Conservation (phyloP, 108 stramenopile genomes). For the Skeletonema costatum region DNA sequence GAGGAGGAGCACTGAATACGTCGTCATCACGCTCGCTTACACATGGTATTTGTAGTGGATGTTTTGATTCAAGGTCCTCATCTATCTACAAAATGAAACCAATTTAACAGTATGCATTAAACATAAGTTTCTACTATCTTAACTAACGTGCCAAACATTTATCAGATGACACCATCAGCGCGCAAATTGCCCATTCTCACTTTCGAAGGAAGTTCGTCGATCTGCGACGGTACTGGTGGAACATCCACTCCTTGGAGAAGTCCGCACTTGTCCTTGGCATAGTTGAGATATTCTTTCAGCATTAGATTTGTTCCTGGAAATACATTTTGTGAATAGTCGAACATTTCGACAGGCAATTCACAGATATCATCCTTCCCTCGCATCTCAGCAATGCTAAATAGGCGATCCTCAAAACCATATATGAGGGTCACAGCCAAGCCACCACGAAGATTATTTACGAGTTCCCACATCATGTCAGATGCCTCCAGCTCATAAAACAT, state of each 20-base stretch:
- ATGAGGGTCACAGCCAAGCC: conserved; percentile 77
- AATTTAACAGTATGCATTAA: too few species aligned
- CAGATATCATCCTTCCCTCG: conserved; percentile 57
- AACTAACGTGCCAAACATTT: background rate
- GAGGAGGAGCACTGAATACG: too few species aligned
- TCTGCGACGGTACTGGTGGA: conserved; percentile 46
- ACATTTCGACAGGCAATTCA: conserved; percentile 67
- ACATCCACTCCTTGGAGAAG: conserved; percentile 51
- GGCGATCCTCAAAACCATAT: conserved; percentile 85
- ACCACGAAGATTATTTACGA: conserved; percentile 66
- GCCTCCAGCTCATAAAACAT: conserved; percentile 79
- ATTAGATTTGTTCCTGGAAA: conserved; percentile 53
- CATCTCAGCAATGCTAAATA: conserved; percentile 74
- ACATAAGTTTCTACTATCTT: background rate
- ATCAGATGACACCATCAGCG: conserved; percentile 81
- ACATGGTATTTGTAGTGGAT: too few species aligned
- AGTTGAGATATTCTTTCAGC: conserved; percentile 70
- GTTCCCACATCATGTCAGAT: conserved; percentile 84
- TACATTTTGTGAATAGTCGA: conserved; percentile 58
- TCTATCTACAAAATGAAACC: too few species aligned
- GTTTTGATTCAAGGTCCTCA: too few species aligned
- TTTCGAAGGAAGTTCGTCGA: conserved; percentile 39
- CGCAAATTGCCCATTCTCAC: conserved; percentile 81
- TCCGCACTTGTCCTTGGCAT: conserved; percentile 65
- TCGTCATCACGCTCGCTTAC: too few species aligned